These are phyloP conservation scores for Fusarium chaquense DNA, from an alignment of 2,329 filamentous ascomycete species.

Conservation along the genomic window DNA sequence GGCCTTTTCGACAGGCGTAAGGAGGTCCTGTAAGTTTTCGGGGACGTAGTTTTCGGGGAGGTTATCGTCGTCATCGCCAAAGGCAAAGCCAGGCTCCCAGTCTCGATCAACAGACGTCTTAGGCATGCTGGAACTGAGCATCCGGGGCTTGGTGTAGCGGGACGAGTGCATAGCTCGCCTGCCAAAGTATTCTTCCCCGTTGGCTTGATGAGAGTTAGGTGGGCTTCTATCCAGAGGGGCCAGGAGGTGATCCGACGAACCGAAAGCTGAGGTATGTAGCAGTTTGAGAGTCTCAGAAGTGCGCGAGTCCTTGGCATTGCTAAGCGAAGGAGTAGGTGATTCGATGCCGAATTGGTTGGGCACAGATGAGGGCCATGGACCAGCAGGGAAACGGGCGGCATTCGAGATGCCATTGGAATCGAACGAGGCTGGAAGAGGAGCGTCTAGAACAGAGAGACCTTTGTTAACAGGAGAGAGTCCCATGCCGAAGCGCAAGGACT, in stretches of 20 bases:
- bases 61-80: constrained; percentile 78
- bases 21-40: constrained; percentile 72
- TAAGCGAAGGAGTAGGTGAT: constrained; percentile 81
- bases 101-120: constrained; percentile 73
- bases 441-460: constrained; percentile 89
- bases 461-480: constrained; percentile 82
- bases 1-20: constrained; percentile 76
- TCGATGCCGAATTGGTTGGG: constrained; percentile 93
- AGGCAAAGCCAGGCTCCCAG: constrained; percentile 77
- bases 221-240: constrained; percentile 61
- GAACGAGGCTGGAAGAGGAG: constrained; percentile 91
- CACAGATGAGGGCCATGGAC: constrained; percentile 90
- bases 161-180: constrained; percentile 78
- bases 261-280: constrained; percentile 75
- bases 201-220: constrained; percentile 65
- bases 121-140: constrained; percentile 76
- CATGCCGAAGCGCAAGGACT: constrained; percentile 69
- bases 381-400: constrained; percentile 81
- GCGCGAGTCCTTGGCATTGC: constrained; percentile 69
- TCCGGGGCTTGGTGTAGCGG: constrained; percentile 74
- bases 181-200: constrained; percentile 72
- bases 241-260: constrained; percentile 73
- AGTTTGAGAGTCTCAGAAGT: constrained; percentile 74
- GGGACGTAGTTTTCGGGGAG: constrained; percentile 74
- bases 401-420: constrained; percentile 96